These are phyloP conservation scores for Gnomoniopsis sp. DNA, from an alignment of 2,329 filamentous ascomycete species.

Conservation along the genomic window DNA sequence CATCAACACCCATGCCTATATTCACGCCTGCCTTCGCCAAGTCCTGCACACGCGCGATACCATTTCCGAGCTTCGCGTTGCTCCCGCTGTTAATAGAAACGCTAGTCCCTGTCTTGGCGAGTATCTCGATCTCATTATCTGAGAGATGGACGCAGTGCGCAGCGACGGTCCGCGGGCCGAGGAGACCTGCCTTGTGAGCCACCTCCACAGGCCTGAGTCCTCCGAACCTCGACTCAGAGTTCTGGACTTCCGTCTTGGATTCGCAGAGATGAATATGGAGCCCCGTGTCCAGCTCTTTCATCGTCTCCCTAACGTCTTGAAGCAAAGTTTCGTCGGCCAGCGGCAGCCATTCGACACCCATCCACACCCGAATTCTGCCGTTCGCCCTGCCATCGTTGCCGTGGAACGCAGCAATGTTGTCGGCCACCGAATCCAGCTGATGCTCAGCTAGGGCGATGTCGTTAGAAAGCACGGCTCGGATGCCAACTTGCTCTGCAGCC, in stretches of 20 bases:
- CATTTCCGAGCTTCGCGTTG: conserved; percentile 25
- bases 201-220: conserved; percentile 20
- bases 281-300: conserved; percentile 20
- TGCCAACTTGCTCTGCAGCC: conserved; percentile 21
- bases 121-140: conserved; percentile 20
- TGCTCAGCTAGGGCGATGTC: conserved; percentile 22
- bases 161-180: conserved; percentile 22
- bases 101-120: conserved; percentile 21
- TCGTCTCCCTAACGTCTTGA: conserved; percentile 17
- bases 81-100: conserved; percentile 21
- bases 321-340: conserved; percentile 19
- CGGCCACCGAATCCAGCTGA: conserved; percentile 20
- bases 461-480: conserved; percentile 22
- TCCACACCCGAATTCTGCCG: conserved; percentile 22
- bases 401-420: conserved; percentile 20
- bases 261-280: conserved; percentile 24
- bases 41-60: conserved; percentile 20
- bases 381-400: conserved; percentile 15
- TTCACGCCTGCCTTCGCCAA: conserved; percentile 22
- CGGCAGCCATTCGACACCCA: conserved; percentile 23
- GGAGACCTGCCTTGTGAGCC: conserved; percentile 20
- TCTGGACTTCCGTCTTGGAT: conserved; percentile 18
- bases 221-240: conserved; percentile 18
- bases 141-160: conserved; percentile 23
- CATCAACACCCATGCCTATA: conserved; percentile 23